Base-by-base conservation (phyloP, 2,329 filamentous ascomycete genomes). In the Metarhizium anisopliae region DNA sequence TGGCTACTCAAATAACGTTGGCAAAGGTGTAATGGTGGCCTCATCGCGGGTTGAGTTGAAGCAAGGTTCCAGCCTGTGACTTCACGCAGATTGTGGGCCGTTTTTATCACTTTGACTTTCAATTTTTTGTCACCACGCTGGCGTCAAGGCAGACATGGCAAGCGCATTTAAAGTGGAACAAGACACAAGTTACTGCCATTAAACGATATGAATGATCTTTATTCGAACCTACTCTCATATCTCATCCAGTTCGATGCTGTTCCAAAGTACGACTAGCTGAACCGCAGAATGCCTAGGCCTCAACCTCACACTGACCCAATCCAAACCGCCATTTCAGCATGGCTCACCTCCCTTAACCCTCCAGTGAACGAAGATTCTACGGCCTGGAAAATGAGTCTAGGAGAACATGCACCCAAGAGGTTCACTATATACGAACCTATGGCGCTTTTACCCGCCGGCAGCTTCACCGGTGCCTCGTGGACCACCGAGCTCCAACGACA, bases 351-450 rank as follows among this genome's bases (percentile, higher is more conserved):
- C 4, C 54, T 63, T 3, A 42, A 45, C 3, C 52, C 51, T 50
- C 47, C 55, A 18, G 14, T 13, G 16, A 36, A 32, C 4, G 16
- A 25, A 29, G 53, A 52, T 14, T 32, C 52, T 25, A 47, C 53
- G 53, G 56, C 58, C 47, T 63, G 58, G 50, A 60, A 57, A 49
- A 55, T 66, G 16, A 57, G 54, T 1, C 70, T 81, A 10, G 47
- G 77, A 20, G 63, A 60, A 11, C 66, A 70, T 47, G 73, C 77
- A 2, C 82, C 83, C 0, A 83, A 79, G 61, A 71, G 82, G 59
- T 86, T 81, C 75, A 78, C 78, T 0, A 71, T 79, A 13, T 86
- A 86, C 62, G 78, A 79, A 55, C 82, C 83, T 10, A 80, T 86
- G 77, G 76, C 78, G 4, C 72, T 86, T 16, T 73, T 86, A 1